These are phyloP conservation scores for Aspergillus ochraceoroseus DNA, from an alignment of 2,329 filamentous ascomycete genomes.

Conservation along the genomic window DNA sequence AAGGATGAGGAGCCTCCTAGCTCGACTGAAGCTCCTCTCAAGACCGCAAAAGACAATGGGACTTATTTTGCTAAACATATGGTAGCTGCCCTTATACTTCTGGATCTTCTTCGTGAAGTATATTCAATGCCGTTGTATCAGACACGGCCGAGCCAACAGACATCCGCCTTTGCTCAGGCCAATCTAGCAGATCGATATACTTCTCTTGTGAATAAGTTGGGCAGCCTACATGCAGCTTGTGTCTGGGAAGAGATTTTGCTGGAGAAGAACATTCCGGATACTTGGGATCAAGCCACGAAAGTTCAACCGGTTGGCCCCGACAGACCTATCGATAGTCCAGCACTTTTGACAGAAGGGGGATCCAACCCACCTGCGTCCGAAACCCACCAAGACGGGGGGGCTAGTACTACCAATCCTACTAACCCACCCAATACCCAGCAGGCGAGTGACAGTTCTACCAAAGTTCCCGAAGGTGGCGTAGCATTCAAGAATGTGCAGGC, in stretches of 20 bases:
- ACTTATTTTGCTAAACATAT: constrained; percentile 74
- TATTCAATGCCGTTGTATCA: constrained; percentile 63
- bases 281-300: constrained; percentile 48
- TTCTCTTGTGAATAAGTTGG: constrained; percentile 67
- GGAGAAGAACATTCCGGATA: constrained; percentile 64
- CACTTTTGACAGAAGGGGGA: constrained; percentile 21
- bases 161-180: constrained; percentile 64
- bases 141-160: constrained; percentile 56
- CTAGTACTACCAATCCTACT: constrained; percentile 19
- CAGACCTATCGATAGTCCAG: constrained; percentile 40
- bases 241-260: constrained; percentile 80
- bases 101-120: constrained; percentile 67
- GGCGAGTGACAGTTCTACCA: constrained; percentile 21
- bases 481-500: constrained; percentile 72
- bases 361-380: constrained; percentile 23
- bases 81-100: constrained; percentile 68
- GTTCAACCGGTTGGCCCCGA: constrained; percentile 38
- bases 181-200: constrained; percentile 83
- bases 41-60: constrained; percentile 53
- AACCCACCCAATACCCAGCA: constrained; percentile 18
- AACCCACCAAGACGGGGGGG: constrained; percentile 25
- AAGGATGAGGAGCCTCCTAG: constrained; percentile 14
- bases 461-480: constrained; percentile 30
- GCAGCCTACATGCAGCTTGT: constrained; percentile 70
- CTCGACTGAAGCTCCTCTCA: constrained; percentile 22